phyloP scores from a whole-genome alignment of 2,329 filamentous ascomycete genomes.

The Scopulariopsis brevicaulis region DNA sequence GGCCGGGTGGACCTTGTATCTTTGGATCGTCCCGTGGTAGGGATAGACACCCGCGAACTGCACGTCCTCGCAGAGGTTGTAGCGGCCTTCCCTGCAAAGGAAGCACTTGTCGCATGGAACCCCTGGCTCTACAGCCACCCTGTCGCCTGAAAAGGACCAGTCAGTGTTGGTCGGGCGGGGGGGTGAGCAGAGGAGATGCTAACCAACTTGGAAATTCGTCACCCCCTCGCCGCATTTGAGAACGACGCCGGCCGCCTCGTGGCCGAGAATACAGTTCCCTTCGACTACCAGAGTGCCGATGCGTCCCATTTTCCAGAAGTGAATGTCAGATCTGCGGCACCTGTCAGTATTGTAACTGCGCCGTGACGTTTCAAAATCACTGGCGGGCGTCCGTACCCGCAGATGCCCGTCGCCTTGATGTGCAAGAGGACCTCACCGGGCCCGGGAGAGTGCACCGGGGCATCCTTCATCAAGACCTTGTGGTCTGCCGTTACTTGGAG shows the following conservation, averaged over 20 bases:
- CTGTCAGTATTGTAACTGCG: background rate
- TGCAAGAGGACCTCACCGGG: constrained; percentile 47
- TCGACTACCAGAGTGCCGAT: constrained; percentile 53
- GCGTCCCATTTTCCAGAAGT: constrained; percentile 54
- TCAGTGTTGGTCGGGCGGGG: constrained; percentile 14
- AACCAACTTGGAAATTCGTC: constrained; percentile 28
- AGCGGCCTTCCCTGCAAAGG: constrained; percentile 45
- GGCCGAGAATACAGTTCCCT: constrained; percentile 53
- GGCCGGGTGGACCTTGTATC: constrained; percentile 50
- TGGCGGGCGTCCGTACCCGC: constrained; percentile 32
- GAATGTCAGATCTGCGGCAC: constrained; percentile 48
- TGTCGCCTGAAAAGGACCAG: constrained; percentile 31
- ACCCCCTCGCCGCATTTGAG: constrained; percentile 45
- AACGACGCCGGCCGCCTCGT: constrained; percentile 52
- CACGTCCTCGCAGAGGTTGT: constrained; percentile 53
- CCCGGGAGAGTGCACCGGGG: constrained; percentile 41
- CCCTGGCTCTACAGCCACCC: constrained; percentile 56
- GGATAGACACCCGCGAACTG: constrained; percentile 50
- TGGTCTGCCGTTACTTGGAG: constrained; percentile 51
- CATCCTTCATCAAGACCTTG: constrained; percentile 41
- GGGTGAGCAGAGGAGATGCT: background rate
- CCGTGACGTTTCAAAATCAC: background rate
- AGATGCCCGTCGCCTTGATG: constrained; percentile 52
- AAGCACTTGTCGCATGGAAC: constrained; percentile 52
- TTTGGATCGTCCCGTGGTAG: constrained; percentile 46